phyloP scores from a whole-genome alignment of 352 stramenopile species.

The Phytophthora niederhauseri region DNA sequence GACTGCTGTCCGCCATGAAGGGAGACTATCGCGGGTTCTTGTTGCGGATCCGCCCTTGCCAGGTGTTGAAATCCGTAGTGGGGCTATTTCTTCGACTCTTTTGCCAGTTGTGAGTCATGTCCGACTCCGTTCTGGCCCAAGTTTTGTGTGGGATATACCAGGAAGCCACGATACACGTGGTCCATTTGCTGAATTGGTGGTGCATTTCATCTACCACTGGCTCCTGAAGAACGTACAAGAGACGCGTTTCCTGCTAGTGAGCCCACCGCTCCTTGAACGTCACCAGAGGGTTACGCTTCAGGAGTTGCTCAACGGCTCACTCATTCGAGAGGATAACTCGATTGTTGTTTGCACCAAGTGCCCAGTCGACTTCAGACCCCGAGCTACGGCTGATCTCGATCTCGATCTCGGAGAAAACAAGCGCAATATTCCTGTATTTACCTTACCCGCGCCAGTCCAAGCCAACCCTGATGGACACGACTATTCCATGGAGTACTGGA shows the following conservation, averaged over 20 bases:
- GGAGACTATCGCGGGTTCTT: constrained; percentile 11
- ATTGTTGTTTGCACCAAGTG: constrained; percentile 32
- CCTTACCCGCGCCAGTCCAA: constrained; percentile 9
- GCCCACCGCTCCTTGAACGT: constrained; percentile 18
- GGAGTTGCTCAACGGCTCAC: constrained; percentile 21
- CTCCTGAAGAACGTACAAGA: constrained; percentile 14
- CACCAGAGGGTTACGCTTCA: constrained; percentile 13
- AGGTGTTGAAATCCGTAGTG: constrained; percentile 21
- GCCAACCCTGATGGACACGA: constrained; percentile 2
- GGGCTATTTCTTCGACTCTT: constrained; percentile 6
- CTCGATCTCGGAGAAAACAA: constrained; percentile 21
- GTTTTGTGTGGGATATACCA: constrained; percentile 34
- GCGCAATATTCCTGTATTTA: constrained; percentile 9
- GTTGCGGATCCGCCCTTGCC: background rate
- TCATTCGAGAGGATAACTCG: constrained; percentile 22
- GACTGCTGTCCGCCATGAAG: constrained; percentile 15
- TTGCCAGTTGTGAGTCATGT: constrained; percentile 19
- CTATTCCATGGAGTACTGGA: constrained; percentile 15
- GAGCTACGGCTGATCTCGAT: constrained; percentile 24
- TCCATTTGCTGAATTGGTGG: constrained; percentile 21
- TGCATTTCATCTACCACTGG: constrained; percentile 27
- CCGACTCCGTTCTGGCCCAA: background rate
- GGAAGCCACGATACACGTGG: constrained; percentile 27
- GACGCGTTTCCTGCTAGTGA: constrained; percentile 25
- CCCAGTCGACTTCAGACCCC: constrained; percentile 18